phyloP scores from a whole-genome alignment of 345 rosid species.

The Linum tenue region DNA sequence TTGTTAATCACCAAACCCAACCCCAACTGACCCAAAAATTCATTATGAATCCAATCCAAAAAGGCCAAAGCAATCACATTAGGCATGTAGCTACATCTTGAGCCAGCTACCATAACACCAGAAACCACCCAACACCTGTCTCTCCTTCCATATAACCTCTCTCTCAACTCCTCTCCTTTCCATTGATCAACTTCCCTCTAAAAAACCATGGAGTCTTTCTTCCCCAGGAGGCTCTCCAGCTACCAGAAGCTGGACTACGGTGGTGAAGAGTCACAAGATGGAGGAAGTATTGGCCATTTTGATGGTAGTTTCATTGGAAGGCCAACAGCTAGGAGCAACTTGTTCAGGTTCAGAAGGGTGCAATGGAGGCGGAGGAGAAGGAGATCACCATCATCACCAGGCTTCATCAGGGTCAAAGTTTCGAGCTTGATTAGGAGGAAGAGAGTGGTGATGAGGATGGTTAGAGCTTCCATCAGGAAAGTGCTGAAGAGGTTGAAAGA shows the following conservation, averaged over 20 bases:
- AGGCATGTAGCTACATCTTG: neutral
- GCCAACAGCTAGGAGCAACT: neutral
- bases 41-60: neutral
- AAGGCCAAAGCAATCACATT: neutral
- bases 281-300: neutral
- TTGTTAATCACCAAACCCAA: neutral
- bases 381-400: neutral
- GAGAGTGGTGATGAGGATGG: constrained; percentile 22
- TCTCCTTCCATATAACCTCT: neutral
- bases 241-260: neutral
- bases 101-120: neutral
- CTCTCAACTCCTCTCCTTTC: neutral
- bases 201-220: neutral
- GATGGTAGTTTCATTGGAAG: neutral
- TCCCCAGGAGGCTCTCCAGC: neutral
- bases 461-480: constrained; percentile 29
- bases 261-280: neutral
- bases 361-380: constrained; percentile 1
- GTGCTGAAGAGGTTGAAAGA: constrained; percentile 52
- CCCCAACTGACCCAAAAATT: neutral
- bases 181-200: neutral
- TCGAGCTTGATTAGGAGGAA: constrained; percentile 31
- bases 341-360: constrained; percentile 3
- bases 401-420: neutral
- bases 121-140: neutral